Conservation (phyloP, 225 moss, liverwort and hornwort genomes). For the Pleurozium schreberi region DNA sequence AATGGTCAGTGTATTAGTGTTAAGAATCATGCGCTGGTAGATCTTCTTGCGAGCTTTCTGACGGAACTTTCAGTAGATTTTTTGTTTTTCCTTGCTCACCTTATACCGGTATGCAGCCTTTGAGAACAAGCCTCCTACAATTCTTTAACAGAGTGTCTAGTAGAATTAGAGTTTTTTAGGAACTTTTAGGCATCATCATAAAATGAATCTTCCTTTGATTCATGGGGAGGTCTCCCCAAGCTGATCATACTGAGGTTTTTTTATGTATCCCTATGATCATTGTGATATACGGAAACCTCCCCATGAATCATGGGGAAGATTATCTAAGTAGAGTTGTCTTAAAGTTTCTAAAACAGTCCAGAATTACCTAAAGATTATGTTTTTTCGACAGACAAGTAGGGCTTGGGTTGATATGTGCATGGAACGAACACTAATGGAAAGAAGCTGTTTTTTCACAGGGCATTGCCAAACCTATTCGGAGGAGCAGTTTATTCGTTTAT, state of each 20-base stretch:
- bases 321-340: background rate
- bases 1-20: background rate
- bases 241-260: background rate
- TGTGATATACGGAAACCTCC: background rate
- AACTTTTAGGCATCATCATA: background rate
- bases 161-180: background rate
- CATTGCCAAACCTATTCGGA: conserved; percentile 94
- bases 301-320: background rate
- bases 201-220: too few species aligned
- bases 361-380: background rate
- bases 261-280: background rate
- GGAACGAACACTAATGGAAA: background rate
- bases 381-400: background rate
- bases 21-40: background rate
- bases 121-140: background rate
- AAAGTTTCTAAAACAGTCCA: background rate
- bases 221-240: background rate
- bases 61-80: background rate
- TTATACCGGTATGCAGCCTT: background rate
- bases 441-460: conserved; percentile 26
- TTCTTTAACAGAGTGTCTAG: background rate
- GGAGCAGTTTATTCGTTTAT: conserved; percentile 98
- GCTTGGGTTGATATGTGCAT: background rate
- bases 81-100: background rate
- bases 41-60: background rate